Conservation (phyloP, 179 eudicot genomes). For the Carnegiea gigantea region DNA sequence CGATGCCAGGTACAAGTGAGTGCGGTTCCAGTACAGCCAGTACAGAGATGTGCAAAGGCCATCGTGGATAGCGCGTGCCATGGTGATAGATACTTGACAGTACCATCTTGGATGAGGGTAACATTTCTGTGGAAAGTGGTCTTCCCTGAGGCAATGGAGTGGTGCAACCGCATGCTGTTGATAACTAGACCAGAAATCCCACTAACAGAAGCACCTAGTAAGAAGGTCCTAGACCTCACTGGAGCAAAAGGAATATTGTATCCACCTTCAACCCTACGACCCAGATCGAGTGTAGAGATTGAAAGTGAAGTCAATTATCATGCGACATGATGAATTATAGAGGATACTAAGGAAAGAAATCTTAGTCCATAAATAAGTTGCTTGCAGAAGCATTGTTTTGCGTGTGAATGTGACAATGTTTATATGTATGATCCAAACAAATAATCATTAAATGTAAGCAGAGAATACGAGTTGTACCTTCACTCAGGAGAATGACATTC, state of each 20-base stretch:
- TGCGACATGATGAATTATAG: neutral
- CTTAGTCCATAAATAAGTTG: neutral
- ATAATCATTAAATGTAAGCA: neutral
- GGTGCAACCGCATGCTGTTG: constrained; percentile 25
- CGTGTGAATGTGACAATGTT: neutral
- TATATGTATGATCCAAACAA: too few relatives aligned
- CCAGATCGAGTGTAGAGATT: neutral
- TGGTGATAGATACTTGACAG: constrained; percentile 27
- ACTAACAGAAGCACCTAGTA: constrained; percentile 29
- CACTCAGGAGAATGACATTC: neutral
- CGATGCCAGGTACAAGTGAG: constrained; percentile 27
- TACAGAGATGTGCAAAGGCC: constrained; percentile 31
- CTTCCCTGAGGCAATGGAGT: constrained; percentile 31
- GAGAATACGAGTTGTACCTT: constrained; percentile 15
- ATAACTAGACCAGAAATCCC: constrained; percentile 26
- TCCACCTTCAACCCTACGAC: constrained; percentile 30
- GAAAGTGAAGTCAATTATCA: neutral
- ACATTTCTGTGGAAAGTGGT: constrained; percentile 25
- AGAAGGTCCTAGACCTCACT: constrained; percentile 31
- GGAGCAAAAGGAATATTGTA: constrained; percentile 26
- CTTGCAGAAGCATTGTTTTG: neutral
- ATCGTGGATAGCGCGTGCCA: constrained; percentile 33
- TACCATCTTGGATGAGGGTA: constrained; percentile 33
- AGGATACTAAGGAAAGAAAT: neutral
- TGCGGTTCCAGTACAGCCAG: constrained; percentile 26